phyloP scores from a whole-genome alignment of 495 filamentous ascomycete genomes.

The Platismatia glauca region DNA sequence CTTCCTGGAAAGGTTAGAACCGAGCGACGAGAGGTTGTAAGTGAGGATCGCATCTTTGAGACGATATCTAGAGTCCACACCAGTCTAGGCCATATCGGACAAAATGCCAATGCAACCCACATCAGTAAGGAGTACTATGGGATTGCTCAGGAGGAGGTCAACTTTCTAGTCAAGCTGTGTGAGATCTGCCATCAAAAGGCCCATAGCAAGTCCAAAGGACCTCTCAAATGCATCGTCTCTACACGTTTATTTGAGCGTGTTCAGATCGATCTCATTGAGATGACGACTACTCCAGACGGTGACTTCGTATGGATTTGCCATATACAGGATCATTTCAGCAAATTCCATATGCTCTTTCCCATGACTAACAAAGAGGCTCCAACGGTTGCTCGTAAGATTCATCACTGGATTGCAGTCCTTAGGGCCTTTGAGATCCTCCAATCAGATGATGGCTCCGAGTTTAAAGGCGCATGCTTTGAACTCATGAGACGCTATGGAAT shows the following conservation, averaged over 20 bases:
- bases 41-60: neutral
- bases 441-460: no score
- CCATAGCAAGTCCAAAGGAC: no score
- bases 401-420: neutral
- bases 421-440: conserved; percentile 12
- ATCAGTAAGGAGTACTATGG: conserved; percentile 14
- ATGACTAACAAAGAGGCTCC: neutral
- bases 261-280: conserved; percentile 24
- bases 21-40: neutral
- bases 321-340: conserved; percentile 20
- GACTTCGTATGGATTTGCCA: conserved; percentile 19
- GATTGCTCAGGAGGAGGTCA: conserved; percentile 5
- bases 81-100: neutral
- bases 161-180: conserved; percentile 13
- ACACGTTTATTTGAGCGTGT: no score
- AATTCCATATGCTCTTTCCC: neutral
- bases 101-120: neutral
- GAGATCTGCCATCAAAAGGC: conserved; percentile 9
- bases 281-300: conserved; percentile 10
- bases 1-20: no score
- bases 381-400: neutral
- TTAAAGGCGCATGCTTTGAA: no score
- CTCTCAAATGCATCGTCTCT: no score
- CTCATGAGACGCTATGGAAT: no score
- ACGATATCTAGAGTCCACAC: neutral